Conservation (phyloP, 495 filamentous ascomycete genomes). For the Lasiosphaeriaceae sp. region DNA sequence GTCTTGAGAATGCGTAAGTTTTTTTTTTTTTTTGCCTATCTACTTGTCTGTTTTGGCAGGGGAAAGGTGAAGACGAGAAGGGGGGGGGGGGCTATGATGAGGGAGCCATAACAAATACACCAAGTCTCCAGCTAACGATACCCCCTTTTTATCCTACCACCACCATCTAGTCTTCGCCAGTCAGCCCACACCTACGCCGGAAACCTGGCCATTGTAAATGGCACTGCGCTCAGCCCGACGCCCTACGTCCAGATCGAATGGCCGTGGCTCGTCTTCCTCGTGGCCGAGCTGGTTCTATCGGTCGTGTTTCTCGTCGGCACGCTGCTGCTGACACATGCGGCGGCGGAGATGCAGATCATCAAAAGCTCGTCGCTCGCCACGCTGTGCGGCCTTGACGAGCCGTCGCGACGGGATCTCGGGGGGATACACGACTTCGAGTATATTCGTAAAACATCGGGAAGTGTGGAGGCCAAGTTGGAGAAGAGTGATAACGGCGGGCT, state of each 20-base stretch:
- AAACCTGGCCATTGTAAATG: not conserved
- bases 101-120: too few species aligned
- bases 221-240: not conserved
- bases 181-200: too few species aligned
- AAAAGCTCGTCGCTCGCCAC: constrained; percentile 20
- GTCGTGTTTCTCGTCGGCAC: not conserved
- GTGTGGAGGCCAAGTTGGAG: not conserved
- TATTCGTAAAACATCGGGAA: not conserved
- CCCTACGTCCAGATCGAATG: constrained; percentile 12
- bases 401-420: constrained; percentile 7
- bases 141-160: too few species aligned
- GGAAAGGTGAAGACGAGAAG: too few species aligned
- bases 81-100: too few species aligned
- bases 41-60: too few species aligned
- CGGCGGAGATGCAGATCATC: constrained; percentile 15
- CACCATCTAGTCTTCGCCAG: too few species aligned
- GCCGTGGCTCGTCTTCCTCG: constrained; percentile 16
- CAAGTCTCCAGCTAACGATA: too few species aligned
- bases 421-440: not conserved
- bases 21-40: too few species aligned
- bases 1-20: too few species aligned
- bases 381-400: constrained; percentile 11
- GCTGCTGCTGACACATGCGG: not conserved
- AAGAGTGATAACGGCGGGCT: too few species aligned
- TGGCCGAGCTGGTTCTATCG: constrained; percentile 6